Base-by-base conservation (phyloP, 2,329 filamentous ascomycete genomes). In the Talaromyces atroroseus region DNA sequence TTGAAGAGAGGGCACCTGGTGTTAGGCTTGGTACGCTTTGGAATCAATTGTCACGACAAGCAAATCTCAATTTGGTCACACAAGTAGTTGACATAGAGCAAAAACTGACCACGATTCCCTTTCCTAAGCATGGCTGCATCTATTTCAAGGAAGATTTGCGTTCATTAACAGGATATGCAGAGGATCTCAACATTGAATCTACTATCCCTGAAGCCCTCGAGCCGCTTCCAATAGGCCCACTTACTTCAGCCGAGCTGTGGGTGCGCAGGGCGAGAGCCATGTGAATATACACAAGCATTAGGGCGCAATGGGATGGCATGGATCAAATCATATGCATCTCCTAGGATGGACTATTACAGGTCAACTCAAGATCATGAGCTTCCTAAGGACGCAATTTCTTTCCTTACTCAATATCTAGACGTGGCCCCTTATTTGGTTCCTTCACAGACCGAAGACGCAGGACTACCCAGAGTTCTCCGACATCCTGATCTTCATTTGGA, bases 401-500 rank as follows among this genome's bases (percentile, higher is more conserved):
- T 69, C 23, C 24, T 53, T 50, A 14, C 21, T 12, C 57, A 66
- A 57, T 70, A 71, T 29, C 50, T 69, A 32, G 18, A 62, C 14
- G 58, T 66, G n/a, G 49, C 61, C 1, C 23, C 36, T 16, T 21
- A 57, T 52, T 49, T 57, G 71, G 24, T 57, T 70, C 10, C 69
- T 65, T 3, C 58, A 24, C 18, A 18, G 3, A 24, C 32, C 36
- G 65, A 72, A 53, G 18, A 40, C 51, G 51, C 60, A 16, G 64
- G 70, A 36, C 51, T 59, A 12, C 63, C 66, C 10, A 42, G 58
- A 11, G 54, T 71, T 66, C 49, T 68, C 24, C 66, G 65, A 73
- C 71, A 76, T 53, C 58, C 57, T 36, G 73, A 77, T 50, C 61
- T 76, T 20, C 73, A 76, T 50, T 54, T 55, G 18, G 71, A 66